Conservation (phyloP, 768 basidiomycete species). For the Lanmaoa rubissima region DNA sequence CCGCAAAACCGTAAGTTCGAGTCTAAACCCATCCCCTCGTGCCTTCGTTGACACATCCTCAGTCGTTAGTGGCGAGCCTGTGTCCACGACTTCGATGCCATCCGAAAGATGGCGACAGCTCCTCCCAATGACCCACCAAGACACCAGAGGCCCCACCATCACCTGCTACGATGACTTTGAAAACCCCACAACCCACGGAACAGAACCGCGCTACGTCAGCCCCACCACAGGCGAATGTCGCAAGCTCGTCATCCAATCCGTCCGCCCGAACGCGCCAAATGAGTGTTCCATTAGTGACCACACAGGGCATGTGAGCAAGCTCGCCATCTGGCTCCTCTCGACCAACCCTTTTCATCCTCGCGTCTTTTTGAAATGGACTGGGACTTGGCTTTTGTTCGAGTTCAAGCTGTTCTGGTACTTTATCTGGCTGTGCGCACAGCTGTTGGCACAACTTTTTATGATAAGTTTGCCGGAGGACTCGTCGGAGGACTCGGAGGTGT, state of each 20-base stretch:
- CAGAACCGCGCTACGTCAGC: conserved; percentile 18
- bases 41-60: neutral
- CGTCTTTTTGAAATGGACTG: conserved; percentile 7
- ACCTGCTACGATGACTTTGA: conserved; percentile 9
- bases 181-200: conserved; percentile 1
- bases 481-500: neutral
- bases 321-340: conserved; percentile 14
- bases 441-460: neutral
- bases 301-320: conserved; percentile 1
- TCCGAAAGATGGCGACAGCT: neutral
- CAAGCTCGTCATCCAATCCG: conserved; percentile 14
- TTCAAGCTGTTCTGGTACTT: conserved; percentile 10
- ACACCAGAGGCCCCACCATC: neutral
- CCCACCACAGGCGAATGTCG: conserved; percentile 15
- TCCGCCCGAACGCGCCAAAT: neutral
- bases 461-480: no score
- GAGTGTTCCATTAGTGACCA: conserved; percentile 6
- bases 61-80: neutral
- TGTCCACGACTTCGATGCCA: no score
- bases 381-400: conserved; percentile 6
- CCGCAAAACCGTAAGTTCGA: neutral
- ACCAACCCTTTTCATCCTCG: neutral
- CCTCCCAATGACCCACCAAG: neutral
- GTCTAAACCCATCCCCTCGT: neutral
- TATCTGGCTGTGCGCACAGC: neutral